Evolutionary conservation across 257 asterid genomes (phyloP), one percentile per base, ranked within the genome.

Genomic region (Nicotiana noctiflora): DNA sequence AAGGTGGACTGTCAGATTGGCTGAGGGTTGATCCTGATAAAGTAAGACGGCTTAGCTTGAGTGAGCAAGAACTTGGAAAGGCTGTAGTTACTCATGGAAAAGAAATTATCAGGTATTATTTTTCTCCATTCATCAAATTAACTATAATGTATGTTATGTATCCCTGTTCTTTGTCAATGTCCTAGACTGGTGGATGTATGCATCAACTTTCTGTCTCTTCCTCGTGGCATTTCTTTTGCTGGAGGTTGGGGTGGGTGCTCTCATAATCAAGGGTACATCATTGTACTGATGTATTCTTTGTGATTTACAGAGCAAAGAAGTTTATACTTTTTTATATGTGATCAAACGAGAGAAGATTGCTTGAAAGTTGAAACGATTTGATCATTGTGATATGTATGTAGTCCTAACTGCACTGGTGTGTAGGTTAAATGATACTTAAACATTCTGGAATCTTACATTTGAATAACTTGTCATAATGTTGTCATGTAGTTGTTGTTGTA

Each of bases 21-120:
- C 82, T 93, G 81, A 86, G 65, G 79, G 79, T 83, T 76, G 93
- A 89, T 80, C 88, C 84, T 79, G 77, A 81, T 76, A 86, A 88
- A 84, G 97, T 86, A 59, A 89, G 92, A 75, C 92, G 97, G 57
- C 91, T 93, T 87, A 93, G 96, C 87, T 91, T 93, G 79, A 91
- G 96, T 53, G 97, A 93, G 86, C 88, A 81, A 80, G 91, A 87
- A 59, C 87, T 91, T 80, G 90, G 86, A 66, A 88, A 90, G 72
- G 93, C 94, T 79, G 84, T 88, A 52, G 37, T 51, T 52, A 83
- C 83, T 84, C 85, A 86, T 56, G 86, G 82, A 64, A 85, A 82
- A 77, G 85, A 82, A 4, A 88, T 94, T 29, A 87, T 92, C 57
- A 93, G 96, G 98, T 93, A 87, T 46, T 57, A 31, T 17, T 66